A percentile compares a stretch with the other conserved stretches of the same genome.
Conservation (phyloP, 257 asterid genomes). For the Salvia miltiorrhiza region DNA sequence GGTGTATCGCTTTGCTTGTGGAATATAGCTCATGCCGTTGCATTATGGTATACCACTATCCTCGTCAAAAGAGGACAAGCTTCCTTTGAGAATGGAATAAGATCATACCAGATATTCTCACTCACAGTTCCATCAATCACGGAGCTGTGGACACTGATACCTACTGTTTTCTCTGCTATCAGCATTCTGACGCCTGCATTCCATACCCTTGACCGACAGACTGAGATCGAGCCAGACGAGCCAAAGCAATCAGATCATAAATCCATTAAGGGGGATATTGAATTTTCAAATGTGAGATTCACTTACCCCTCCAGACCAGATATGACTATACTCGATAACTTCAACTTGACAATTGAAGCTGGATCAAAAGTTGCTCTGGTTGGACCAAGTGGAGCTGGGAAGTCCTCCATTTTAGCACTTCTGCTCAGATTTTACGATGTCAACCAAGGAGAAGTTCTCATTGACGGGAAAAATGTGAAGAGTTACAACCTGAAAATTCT, state of each 20-base stretch:
- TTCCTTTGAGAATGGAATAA: constrained; percentile 59
- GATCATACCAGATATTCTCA: constrained; percentile 77
- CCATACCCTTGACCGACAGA: constrained; percentile 56
- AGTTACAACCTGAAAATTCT: constrained; percentile 45
- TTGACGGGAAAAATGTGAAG: constrained; percentile 48
- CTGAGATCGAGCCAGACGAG: constrained; percentile 61
- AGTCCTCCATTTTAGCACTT: constrained; percentile 64
- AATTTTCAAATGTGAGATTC: constrained; percentile 47
- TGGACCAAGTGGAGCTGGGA: constrained; percentile 80
- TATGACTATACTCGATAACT: constrained; percentile 48
- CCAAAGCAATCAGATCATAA: constrained; percentile 36
- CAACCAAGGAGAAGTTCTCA: constrained; percentile 45
- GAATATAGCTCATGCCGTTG: constrained; percentile 84
- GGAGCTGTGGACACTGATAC: constrained; percentile 76
- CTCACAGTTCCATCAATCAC: constrained; percentile 83
- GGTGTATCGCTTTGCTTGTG: constrained; percentile 75
- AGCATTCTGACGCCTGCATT: constrained; percentile 62
- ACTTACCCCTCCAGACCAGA: constrained; percentile 62
- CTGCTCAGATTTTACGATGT: constrained; percentile 67
- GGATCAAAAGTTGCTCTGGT: constrained; percentile 68
- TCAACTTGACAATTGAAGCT: constrained; percentile 55
- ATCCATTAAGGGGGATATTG: constrained; percentile 52
- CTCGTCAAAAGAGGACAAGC: constrained; percentile 60
- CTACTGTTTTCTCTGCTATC: constrained; percentile 72
- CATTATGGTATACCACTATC: constrained; percentile 68